A percentile compares a stretch with the other conserved stretches of the same genome.
Conservation (phyloP, 805 yeast species). For the Candida chilensis region DNA sequence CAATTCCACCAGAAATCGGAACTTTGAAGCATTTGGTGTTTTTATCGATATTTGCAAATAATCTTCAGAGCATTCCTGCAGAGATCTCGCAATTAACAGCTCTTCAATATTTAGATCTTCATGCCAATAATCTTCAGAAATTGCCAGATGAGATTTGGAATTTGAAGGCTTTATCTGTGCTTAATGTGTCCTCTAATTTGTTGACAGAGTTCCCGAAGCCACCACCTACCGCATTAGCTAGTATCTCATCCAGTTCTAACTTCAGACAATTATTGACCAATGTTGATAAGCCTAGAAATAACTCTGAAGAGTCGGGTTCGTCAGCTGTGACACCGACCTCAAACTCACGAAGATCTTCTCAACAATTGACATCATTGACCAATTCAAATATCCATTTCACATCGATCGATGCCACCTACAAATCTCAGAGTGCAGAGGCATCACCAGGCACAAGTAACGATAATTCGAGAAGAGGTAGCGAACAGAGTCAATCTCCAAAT, state of each 20-base stretch:
- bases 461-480: neutral
- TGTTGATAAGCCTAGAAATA: neutral
- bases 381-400: neutral
- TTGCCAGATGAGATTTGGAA: slow-evolving; percentile 65
- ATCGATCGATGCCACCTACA: neutral
- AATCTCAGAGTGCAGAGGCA: neutral
- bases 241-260: slow-evolving; percentile 20
- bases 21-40: slow-evolving; percentile 48
- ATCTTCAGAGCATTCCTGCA: slow-evolving; percentile 60
- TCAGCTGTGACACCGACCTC: slow-evolving; percentile 1
- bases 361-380: neutral
- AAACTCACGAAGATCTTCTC: slow-evolving; percentile 4
- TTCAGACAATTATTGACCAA: slow-evolving; percentile 7
- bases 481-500: slow-evolving; percentile 1
- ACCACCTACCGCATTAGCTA: slow-evolving; percentile 20
- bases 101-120: slow-evolving; percentile 66
- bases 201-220: slow-evolving; percentile 53
- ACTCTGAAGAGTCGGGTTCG: neutral
- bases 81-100: slow-evolving; percentile 51
- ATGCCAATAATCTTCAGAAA: slow-evolving; percentile 69
- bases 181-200: slow-evolving; percentile 71
- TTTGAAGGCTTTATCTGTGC: slow-evolving; percentile 39
- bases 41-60: slow-evolving; percentile 67
- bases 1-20: slow-evolving; percentile 64
- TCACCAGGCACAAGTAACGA: neutral